Base-by-base conservation (phyloP, 441 rosid species). In the Rhodomyrtus psidioides region DNA sequence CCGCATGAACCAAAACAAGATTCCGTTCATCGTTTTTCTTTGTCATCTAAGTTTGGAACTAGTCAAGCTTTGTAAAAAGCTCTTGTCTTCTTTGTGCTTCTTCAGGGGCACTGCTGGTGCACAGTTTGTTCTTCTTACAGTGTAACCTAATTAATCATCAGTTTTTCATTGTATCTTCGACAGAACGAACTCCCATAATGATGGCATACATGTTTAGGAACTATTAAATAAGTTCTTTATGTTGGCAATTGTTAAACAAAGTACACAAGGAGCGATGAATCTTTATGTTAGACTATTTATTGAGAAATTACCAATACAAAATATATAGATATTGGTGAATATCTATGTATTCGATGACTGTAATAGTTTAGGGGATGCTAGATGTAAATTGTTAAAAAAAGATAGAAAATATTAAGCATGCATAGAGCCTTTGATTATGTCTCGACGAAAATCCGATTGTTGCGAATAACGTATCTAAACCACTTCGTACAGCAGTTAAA, bases 101-200 rank as follows among this genome's bases (percentile, higher is more conserved):
- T 65, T 65, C 0, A 0, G 1, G 1, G 46, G 26, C 14, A 34
- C 34, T 34, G 46, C 1, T 2, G 4, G 46, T 0, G 26, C 76
- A 0, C 46, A 9, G 76, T 65, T 65, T 65, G 76, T 65, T 65
- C 46, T 6, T 34, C 76, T 34, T 42, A 34, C 46, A 34, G 39
- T 65, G 76, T 10, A 17, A 30, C 42, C 30, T 62, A 30, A 30
- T 62, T 30, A 62, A 53, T 53, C 16, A 53, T 53, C 19, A 13
- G 54, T 53, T 53, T 53, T 53, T 53, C 17, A 53, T 53, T 14
- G 16, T 53, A 53, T 53, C 55, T 53, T 53, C 55, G 17, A 53
- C 55, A 30, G 23, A 60, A 28, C 0, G 6, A 60, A 16, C 28
- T 60, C 12, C 42, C 42, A 60, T 28, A 19, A 16, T 4, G 23